A percentile compares a stretch with the other conserved stretches of the same genome.
phyloP scores from a whole-genome alignment of 257 asterid genomes.

The Leonotis leonurus region DNA sequence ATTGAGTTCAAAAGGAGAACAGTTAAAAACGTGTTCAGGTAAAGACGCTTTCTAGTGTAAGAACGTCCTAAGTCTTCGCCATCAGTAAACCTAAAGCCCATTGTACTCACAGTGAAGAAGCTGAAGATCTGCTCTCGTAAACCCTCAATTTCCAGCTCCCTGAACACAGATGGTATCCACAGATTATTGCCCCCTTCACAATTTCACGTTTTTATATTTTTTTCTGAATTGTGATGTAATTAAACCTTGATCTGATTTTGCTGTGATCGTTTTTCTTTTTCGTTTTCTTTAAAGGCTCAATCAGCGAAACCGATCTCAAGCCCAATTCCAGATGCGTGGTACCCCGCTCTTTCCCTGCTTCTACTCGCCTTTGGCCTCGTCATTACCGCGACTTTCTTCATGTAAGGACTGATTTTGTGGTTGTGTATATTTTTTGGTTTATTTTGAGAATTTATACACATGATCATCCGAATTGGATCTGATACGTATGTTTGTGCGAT shows the following conservation, averaged over 20 bases:
- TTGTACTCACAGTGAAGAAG: background rate
- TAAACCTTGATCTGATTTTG: background rate
- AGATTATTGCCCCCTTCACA: background rate
- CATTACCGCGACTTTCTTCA: conserved; percentile 81
- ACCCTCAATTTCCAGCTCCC: background rate
- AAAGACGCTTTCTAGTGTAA: background rate
- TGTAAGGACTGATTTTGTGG: conserved; percentile 28
- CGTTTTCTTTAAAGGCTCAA: conserved; percentile 35
- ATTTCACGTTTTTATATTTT: background rate
- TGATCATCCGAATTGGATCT: conserved; percentile 11
- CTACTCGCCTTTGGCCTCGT: conserved; percentile 83
- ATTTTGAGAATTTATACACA: background rate
- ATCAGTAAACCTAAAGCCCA: conserved; percentile 11
- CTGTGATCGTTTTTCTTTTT: background rate
- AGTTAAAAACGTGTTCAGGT: background rate
- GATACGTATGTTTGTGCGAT: background rate
- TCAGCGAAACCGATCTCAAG: conserved; percentile 83
- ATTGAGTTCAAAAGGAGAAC: no score
- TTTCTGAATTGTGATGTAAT: no score
- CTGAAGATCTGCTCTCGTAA: conserved; percentile 25
- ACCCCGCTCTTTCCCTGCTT: conserved; percentile 68
- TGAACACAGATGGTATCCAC: conserved; percentile 23
- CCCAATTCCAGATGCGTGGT: conserved; percentile 86
- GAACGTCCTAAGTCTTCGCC: background rate
- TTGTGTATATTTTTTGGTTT: background rate